Conservation (phyloP, 2,329 filamentous ascomycete genomes). For the Colletotrichum aenigma region DNA sequence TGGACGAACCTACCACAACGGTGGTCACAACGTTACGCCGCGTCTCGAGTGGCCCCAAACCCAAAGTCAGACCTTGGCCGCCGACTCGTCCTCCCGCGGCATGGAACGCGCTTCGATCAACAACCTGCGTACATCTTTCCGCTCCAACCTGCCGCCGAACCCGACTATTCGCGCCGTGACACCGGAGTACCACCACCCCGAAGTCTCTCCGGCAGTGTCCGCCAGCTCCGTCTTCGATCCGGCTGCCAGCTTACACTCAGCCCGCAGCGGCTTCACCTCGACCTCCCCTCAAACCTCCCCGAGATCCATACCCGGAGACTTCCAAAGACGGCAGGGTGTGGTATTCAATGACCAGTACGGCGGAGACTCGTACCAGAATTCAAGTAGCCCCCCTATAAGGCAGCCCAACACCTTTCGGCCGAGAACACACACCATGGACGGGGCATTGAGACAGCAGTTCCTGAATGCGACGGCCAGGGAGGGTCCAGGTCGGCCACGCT, state of each 20-base stretch:
- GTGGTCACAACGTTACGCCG: constrained; percentile 38
- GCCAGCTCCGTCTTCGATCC: constrained; percentile 10
- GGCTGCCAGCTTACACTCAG: constrained; percentile 15
- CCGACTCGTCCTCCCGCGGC: constrained; percentile 20
- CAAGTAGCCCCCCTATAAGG: constrained; percentile 38
- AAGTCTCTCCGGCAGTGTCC: background rate
- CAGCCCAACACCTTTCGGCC: constrained; percentile 47
- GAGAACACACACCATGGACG: constrained; percentile 64
- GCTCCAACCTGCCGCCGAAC: constrained; percentile 34
- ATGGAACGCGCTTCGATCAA: constrained; percentile 39
- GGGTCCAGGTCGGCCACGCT: constrained; percentile 57
- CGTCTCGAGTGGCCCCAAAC: constrained; percentile 37
- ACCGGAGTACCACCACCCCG: constrained; percentile 52
- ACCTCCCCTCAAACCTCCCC: constrained; percentile 52
- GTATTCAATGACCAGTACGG: constrained; percentile 64
- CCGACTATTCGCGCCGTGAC: constrained; percentile 68
- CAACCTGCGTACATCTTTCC: constrained; percentile 38
- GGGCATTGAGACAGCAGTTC: constrained; percentile 53
- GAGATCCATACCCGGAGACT: constrained; percentile 47
- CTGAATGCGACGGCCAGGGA: constrained; percentile 43
- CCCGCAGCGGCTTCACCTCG: constrained; percentile 35
- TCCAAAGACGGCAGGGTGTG: constrained; percentile 59
- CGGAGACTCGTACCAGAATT: constrained; percentile 51
- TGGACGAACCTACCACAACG: constrained; percentile 40
- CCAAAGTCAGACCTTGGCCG: constrained; percentile 23